These are phyloP conservation scores for Peronospora tabacina DNA, from an alignment of 352 stramenopile species.

Conservation along the genomic window DNA sequence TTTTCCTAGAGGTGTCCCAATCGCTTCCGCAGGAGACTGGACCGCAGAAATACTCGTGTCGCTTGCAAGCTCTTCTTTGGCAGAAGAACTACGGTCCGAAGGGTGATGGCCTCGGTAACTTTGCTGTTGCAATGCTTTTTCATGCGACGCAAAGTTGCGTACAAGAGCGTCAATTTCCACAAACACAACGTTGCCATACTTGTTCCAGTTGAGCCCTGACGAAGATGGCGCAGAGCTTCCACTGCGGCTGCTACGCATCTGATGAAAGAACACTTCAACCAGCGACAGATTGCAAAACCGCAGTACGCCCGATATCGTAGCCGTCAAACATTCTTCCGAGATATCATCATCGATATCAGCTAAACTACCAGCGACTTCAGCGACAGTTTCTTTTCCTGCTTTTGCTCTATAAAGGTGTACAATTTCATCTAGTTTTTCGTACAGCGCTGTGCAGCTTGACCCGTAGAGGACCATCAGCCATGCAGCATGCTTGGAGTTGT, in stretches of 20 bases:
- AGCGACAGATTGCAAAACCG: slow-evolving; percentile 74
- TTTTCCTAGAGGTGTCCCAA: slow-evolving; percentile 53
- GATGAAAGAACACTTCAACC: slow-evolving; percentile 66
- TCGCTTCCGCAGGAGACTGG: slow-evolving; percentile 36
- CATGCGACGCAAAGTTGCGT: slow-evolving; percentile 65
- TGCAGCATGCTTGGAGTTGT: slow-evolving; percentile 30
- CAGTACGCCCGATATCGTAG: slow-evolving; percentile 50
- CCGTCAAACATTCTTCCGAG: slow-evolving; percentile 53
- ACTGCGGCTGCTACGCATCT: slow-evolving; percentile 24
- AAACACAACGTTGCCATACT: slow-evolving; percentile 78
- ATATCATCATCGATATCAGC: slow-evolving; percentile 19
- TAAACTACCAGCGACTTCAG: slow-evolving; percentile 3
- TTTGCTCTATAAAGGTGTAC: slow-evolving; percentile 52
- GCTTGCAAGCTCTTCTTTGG: slow-evolving; percentile 18
- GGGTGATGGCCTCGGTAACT: slow-evolving; percentile 15
- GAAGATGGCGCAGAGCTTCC: slow-evolving; percentile 16
- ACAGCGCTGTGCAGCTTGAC: slow-evolving; percentile 62
- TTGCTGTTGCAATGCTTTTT: slow-evolving; percentile 33
- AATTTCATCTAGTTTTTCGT: slow-evolving; percentile 78
- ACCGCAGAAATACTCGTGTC: slow-evolving; percentile 8
- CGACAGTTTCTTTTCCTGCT: slow-evolving; percentile 12
- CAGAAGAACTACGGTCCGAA: slow-evolving; percentile 7
- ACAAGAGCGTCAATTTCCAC: slow-evolving; percentile 75
- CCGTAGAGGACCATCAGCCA: slow-evolving; percentile 70
- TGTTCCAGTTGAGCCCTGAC: slow-evolving; percentile 58